These are phyloP conservation scores for Setaria viridis DNA, from an alignment of 202 grass and related monocot species.

Conservation along the genomic window DNA sequence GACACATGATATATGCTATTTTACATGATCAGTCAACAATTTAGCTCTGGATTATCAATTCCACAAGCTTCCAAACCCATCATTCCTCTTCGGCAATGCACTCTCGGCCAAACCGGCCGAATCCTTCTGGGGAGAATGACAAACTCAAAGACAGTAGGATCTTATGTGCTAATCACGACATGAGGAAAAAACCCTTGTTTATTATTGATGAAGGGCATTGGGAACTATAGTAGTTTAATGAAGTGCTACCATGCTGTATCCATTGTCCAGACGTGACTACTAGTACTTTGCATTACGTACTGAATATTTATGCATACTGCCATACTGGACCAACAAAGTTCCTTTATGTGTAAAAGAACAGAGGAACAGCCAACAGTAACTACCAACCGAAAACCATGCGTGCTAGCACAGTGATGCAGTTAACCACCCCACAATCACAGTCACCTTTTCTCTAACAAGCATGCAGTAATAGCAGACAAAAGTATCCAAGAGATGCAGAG, in stretches of 20 bases:
- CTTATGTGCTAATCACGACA: conserved; percentile 41
- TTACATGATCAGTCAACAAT: conserved; percentile 18
- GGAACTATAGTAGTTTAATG: not conserved
- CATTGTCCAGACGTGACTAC: not conserved
- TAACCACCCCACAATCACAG: not conserved
- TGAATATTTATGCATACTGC: not conserved
- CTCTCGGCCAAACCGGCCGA: not conserved
- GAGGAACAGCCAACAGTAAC: not conserved
- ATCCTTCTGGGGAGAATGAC: conserved; percentile 56
- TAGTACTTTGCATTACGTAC: conserved; percentile 1
- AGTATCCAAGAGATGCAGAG: not conserved
- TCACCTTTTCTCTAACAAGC: not conserved
- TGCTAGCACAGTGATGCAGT: not conserved
- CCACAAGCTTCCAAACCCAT: conserved; percentile 53
- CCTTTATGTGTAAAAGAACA: not conserved
- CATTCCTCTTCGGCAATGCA: conserved; percentile 31
- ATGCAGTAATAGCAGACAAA: conserved; percentile 12
- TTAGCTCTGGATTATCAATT: conserved; percentile 26
- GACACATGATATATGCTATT: conserved; percentile 1
- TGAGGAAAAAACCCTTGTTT: conserved; percentile 17
- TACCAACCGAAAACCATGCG: not conserved
- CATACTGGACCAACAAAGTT: conserved; percentile 16
- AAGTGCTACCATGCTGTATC: not conserved
- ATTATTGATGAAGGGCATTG: conserved; percentile 33
- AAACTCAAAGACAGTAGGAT: conserved; percentile 31